Percentiles rank a stretch among this genome's conserved stretches.
phyloP scores from a whole-genome alignment of 495 filamentous ascomycete species.

The Eremomyces bilateralis region DNA sequence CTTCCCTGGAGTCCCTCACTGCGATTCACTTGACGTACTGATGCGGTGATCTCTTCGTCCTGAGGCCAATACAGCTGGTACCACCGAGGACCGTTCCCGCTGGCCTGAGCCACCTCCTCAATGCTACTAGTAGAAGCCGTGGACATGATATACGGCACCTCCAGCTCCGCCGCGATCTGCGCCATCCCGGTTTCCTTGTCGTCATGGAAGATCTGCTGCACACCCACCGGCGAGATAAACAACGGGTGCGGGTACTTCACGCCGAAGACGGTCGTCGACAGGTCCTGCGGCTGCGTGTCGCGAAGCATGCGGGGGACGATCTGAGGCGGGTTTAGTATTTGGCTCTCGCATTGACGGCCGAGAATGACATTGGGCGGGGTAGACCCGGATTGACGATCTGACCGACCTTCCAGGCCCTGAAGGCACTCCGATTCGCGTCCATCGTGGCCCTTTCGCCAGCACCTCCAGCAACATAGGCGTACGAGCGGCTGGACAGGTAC shows the following conservation, averaged over 20 bases:
- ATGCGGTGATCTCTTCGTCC: conserved; percentile 35
- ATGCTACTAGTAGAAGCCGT: conserved; percentile 23
- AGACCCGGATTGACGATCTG: too few species aligned
- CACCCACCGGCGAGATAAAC: conserved; percentile 36
- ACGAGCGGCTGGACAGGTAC: conserved; percentile 16
- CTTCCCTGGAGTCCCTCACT: too few species aligned
- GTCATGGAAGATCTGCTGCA: conserved; percentile 33
- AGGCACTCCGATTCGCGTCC: conserved; percentile 21
- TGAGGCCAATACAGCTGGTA: conserved; percentile 46
- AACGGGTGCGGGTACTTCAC: conserved; percentile 27
- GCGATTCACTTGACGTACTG: too few species aligned
- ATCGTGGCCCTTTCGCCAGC: conserved; percentile 21
- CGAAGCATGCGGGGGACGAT: conserved; percentile 16
- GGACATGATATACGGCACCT: conserved; percentile 30
- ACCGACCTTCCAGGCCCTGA: conserved; percentile 21
- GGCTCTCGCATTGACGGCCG: too few species aligned
- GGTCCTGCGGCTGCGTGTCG: conserved; percentile 16
- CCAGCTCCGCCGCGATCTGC: conserved; percentile 28
- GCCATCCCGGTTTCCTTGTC: conserved; percentile 33
- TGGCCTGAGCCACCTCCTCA: conserved; percentile 24
- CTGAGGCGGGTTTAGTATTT: too few species aligned
- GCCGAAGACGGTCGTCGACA: conserved; percentile 34
- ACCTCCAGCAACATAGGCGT: conserved; percentile 20
- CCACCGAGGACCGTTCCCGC: conserved; percentile 21
- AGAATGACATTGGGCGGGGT: too few species aligned